A percentile compares a stretch with the other conserved stretches of the same genome.
Conservation (phyloP, 2,329 filamentous ascomycete species). For the Arthrocladium fulminans region DNA sequence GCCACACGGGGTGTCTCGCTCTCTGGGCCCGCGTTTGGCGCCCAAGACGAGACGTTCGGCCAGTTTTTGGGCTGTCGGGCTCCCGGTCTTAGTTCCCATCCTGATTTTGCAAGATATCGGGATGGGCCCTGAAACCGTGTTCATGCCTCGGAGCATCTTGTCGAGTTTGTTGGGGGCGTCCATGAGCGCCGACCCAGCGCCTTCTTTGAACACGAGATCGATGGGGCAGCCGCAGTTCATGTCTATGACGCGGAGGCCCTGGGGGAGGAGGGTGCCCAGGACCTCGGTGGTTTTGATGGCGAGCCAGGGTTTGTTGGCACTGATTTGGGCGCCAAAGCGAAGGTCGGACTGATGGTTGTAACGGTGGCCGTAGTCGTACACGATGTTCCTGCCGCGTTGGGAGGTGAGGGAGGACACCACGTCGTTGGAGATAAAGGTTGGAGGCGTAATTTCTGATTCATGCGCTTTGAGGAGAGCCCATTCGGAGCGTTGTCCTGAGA, state of each 20-base stretch:
- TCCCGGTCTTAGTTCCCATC: slow-evolving; percentile 73
- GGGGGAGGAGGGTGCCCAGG: slow-evolving; percentile 63
- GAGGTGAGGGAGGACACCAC: slow-evolving; percentile 25
- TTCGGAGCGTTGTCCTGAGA: slow-evolving; percentile 83
- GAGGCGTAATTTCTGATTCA: slow-evolving; percentile 66
- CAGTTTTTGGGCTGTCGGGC: slow-evolving; percentile 70
- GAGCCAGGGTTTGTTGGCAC: slow-evolving; percentile 83
- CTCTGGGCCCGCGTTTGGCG: slow-evolving; percentile 31
- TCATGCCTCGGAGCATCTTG: slow-evolving; percentile 94
- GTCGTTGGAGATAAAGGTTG: slow-evolving; percentile 49
- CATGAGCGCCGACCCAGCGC: slow-evolving; percentile 85
- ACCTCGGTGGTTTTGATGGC: slow-evolving; percentile 82
- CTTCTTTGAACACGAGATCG: slow-evolving; percentile 80
- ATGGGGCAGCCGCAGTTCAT: slow-evolving; percentile 97
- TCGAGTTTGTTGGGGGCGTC: slow-evolving; percentile 81
- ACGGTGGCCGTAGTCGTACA: slow-evolving; percentile 57
- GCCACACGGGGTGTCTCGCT: slow-evolving; percentile 61
- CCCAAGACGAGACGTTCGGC: slow-evolving; percentile 78
- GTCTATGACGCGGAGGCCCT: slow-evolving; percentile 76
- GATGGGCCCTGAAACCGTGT: slow-evolving; percentile 77
- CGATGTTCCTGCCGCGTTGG: slow-evolving; percentile 41
- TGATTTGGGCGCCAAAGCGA: slow-evolving; percentile 86
- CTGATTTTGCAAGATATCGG: slow-evolving; percentile 93
- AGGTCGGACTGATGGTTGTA: slow-evolving; percentile 79
- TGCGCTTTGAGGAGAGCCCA: slow-evolving; percentile 95